Conservation (phyloP, 2,329 filamentous ascomycete species). For the Madurella fahalii region DNA sequence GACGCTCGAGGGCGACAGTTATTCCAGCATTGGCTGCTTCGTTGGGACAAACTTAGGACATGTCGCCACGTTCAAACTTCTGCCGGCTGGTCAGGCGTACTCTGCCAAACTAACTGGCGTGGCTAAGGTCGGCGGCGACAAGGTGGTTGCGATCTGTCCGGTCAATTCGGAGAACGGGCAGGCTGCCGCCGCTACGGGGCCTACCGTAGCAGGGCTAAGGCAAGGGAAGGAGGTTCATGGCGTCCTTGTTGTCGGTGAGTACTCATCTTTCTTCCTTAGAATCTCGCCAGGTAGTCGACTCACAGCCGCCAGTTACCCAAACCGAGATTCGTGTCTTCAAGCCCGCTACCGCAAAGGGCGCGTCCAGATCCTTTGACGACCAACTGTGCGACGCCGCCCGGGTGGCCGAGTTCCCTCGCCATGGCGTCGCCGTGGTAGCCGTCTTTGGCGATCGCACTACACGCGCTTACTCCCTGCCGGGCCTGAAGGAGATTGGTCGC, state of each 20-base stretch:
- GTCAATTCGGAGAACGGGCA: slow-evolving; percentile 75
- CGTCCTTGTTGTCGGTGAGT: slow-evolving; percentile 68
- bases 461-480: slow-evolving; percentile 82
- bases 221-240: slow-evolving; percentile 74
- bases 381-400: slow-evolving; percentile 75
- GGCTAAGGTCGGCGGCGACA: slow-evolving; percentile 58
- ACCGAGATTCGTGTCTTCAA: slow-evolving; percentile 85
- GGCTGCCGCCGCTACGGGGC: slow-evolving; percentile 70
- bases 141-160: slow-evolving; percentile 71
- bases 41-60: slow-evolving; percentile 84
- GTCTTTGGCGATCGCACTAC: slow-evolving; percentile 79
- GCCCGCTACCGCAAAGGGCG: slow-evolving; percentile 81
- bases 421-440: slow-evolving; percentile 74
- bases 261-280: background rate
- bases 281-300: slow-evolving; percentile 19
- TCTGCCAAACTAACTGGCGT: slow-evolving; percentile 67
- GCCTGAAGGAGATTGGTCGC: slow-evolving; percentile 75
- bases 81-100: slow-evolving; percentile 73
- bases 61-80: slow-evolving; percentile 82
- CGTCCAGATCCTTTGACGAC: slow-evolving; percentile 83
- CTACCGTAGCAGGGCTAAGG: slow-evolving; percentile 70
- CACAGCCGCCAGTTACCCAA: slow-evolving; percentile 48
- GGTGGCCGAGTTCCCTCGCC: slow-evolving; percentile 69
- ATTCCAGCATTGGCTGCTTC: slow-evolving; percentile 90
- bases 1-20: slow-evolving; percentile 89